Evolutionary conservation across 2,329 filamentous ascomycete species (phyloP).

Genomic region (Elsinoe batatas): DNA sequence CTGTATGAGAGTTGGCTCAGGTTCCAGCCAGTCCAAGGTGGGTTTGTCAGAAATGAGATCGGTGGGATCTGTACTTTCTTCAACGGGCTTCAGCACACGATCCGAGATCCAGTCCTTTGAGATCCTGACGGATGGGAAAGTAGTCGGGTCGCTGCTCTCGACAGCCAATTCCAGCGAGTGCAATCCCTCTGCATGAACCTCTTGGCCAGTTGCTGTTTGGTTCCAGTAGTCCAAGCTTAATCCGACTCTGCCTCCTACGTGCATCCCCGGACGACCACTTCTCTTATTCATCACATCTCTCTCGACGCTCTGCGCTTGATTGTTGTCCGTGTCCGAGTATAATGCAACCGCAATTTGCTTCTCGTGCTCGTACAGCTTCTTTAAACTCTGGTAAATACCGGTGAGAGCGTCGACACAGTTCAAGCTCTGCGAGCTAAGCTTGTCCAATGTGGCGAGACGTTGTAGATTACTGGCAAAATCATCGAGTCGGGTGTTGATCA

Average conservation of each 20-base stretch:
- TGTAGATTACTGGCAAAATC: conserved; percentile 63
- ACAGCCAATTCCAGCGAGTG: conserved; percentile 64
- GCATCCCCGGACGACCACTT: conserved; percentile 62
- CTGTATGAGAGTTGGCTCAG: conserved; percentile 50
- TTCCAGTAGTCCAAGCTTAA: conserved; percentile 67
- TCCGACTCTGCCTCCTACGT: conserved; percentile 56
- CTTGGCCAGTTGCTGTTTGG: conserved; percentile 25
- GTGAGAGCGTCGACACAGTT: conserved; percentile 70
- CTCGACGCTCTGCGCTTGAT: conserved; percentile 41
- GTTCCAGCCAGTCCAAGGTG: conserved; percentile 61
- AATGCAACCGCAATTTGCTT: conserved; percentile 39
- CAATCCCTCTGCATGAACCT: conserved; percentile 35
- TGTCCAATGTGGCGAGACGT: conserved; percentile 58
- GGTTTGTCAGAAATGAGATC: conserved; percentile 27
- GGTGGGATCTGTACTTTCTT: conserved; percentile 23
- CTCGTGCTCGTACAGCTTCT: conserved; percentile 62
- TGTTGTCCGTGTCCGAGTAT: conserved; percentile 39
- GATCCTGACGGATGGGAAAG: conserved; percentile 55
- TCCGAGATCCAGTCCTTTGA: conserved; percentile 66
- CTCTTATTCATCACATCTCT: conserved; percentile 57
- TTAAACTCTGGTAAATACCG: conserved; percentile 61
- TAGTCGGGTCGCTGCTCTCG: conserved; percentile 35
- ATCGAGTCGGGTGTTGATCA: conserved; percentile 60
- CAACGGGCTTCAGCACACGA: conserved; percentile 47
- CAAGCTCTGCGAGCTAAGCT: conserved; percentile 58